phyloP scores from a whole-genome alignment of 345 rosid genomes.

The Microcos paniculata region DNA sequence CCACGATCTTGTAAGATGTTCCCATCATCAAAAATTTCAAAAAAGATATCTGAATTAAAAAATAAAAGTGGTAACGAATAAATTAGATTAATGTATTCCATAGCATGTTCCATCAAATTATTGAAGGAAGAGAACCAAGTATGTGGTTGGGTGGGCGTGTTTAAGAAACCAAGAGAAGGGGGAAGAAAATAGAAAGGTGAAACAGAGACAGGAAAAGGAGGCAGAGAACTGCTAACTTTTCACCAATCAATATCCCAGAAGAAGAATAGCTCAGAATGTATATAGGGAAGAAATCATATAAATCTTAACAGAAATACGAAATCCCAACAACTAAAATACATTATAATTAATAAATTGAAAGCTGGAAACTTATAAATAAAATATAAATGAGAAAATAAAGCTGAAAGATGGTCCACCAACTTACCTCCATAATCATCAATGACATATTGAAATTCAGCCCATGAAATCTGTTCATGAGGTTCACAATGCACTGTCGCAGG shows the following conservation, averaged over 20 bases:
- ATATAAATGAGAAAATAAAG: not conserved
- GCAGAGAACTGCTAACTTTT: not conserved
- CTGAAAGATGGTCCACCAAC: slow-evolving; percentile 3
- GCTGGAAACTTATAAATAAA: not conserved
- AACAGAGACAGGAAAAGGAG: not conserved
- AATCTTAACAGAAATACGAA: not conserved
- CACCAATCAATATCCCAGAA: not conserved
- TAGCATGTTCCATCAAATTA: not conserved
- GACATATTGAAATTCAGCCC: slow-evolving; percentile 82
- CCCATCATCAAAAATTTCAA: slow-evolving; percentile 70
- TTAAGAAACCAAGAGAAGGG: no score
- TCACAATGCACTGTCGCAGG: slow-evolving; percentile 83
- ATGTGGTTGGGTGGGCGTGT: no score
- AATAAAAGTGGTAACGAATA: not conserved
- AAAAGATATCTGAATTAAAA: slow-evolving; percentile 67
- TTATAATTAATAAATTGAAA: not conserved
- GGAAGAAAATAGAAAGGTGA: not conserved
- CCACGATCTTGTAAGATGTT: slow-evolving; percentile 83
- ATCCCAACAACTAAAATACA: not conserved
- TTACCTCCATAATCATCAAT: slow-evolving; percentile 94
- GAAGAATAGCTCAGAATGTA: not conserved
- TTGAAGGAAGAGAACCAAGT: slow-evolving; percentile 17
- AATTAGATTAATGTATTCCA: not conserved
- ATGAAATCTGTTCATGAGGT: slow-evolving; percentile 79
- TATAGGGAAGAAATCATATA: not conserved